Evolutionary conservation across 176 grass and related monocot genomes (phyloP).

Genomic region (bread wheat (Triticum aestivum)): DNA sequence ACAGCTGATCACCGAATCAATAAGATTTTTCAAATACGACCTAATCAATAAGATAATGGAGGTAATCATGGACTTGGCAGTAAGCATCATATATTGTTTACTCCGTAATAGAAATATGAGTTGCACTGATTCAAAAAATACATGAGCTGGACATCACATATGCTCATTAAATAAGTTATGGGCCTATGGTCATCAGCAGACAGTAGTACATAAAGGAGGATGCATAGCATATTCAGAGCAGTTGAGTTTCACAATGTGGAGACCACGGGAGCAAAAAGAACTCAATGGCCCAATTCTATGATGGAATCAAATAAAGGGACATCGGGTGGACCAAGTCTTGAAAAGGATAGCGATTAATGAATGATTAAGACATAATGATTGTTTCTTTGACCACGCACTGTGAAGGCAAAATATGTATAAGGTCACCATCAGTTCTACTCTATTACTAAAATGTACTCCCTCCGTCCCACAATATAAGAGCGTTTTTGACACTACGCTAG

Average conservation of each 20-base stretch:
- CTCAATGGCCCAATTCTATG: conserved; percentile 21
- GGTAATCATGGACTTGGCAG: not conserved
- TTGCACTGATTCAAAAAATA: conserved; percentile 17
- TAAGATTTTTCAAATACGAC: not conserved
- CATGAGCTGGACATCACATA: conserved; percentile 39
- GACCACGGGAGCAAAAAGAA: conserved; percentile 22
- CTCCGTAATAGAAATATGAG: conserved; percentile 19
- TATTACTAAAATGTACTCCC: not conserved
- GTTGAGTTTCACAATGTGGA: conserved; percentile 33
- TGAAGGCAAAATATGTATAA: not conserved
- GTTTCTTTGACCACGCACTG: conserved; percentile 32
- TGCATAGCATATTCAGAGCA: conserved; percentile 39
- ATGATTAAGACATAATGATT: conserved; percentile 32
- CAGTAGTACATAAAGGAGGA: conserved; percentile 27
- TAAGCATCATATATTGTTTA: conserved; percentile 30
- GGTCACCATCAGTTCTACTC: conserved; percentile 15
- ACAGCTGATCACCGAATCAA: not conserved
- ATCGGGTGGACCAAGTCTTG: conserved; percentile 41
- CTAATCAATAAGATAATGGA: not conserved
- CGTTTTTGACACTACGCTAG: no score
- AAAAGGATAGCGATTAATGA: conserved; percentile 31
- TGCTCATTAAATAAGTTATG: conserved; percentile 22
- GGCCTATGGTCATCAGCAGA: conserved; percentile 21
- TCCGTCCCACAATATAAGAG: no score
- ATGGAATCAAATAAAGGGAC: conserved; percentile 30